Evolutionary conservation across 192 early-diverging fungal species (phyloP), one percentile per base, ranked within the genome.

Genomic region (Backusella mclennaniae): DNA sequence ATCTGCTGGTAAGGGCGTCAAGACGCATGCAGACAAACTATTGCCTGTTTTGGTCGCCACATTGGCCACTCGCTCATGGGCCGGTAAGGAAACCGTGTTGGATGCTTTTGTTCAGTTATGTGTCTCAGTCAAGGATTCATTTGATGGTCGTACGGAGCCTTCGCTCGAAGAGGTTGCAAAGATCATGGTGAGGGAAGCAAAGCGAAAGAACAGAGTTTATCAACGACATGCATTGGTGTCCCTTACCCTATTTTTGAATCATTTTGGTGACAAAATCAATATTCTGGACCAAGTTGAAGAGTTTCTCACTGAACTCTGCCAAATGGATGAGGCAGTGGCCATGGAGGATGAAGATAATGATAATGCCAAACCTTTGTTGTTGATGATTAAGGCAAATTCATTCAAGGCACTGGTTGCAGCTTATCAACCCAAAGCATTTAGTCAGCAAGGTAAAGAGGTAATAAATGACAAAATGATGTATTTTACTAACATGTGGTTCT

Each of bases 61-160:
- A 0, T 80, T 96, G 0, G 76, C 85, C 0, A 91, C 93, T 6
- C 78, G 95, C 44, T 92, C 92, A 1, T 96, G 94, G 94, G 89
- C 89, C 4, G 95, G 95, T 42, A 96, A 96, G 79, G 94, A 95
- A 70, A 83, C 79, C 6, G 87, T 96, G 7, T 78, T 95, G 3
- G 88, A 91, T 42, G 86, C 91, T 1, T 83, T 94, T 59, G 84
- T 84, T 8, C 80, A 82, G 14, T 63, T 93, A 0, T 78, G 86
- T 15, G 77, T 92, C 4, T 88, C 86, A 6, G 83, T 88, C 67
- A 87, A 88, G 29, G 82, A 71, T 0, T 91, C 82, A 77, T 87
- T 92, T 73, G 73, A 69, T n/a, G 21, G 19, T 4, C 67, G 71
- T 6, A 23, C 56, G 6, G 39, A 73, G 6, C 84, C 82, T n/a